Evolutionary conservation across 768 basidiomycete genomes (phyloP), one percentile per base, ranked within the genome.

Genomic region (Amanita muscaria): DNA sequence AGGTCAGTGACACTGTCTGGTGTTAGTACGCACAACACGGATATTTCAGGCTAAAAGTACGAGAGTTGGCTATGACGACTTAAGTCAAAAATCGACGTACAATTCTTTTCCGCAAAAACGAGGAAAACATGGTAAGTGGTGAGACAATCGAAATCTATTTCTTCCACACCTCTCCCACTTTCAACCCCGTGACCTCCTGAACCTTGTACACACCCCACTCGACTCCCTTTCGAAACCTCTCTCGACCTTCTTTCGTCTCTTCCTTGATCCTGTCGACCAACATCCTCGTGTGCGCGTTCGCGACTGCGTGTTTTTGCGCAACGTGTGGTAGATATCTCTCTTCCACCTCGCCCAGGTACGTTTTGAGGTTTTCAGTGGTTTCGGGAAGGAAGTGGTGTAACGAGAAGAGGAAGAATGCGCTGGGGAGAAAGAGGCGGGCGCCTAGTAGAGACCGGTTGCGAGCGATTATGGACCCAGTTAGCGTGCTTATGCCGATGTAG

Each of bases 401-500:
- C 22, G 92, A 80, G 48, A 76, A 58, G 46, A 83, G 43, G 52
- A 91, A 64, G 60, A 91, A 76, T 18, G 77, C 48, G 0, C 93
- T 86, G 0, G 94, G 94, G 11, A 92, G 72, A 35, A 84, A 49
- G 41, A 84, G 53, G 15, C 94, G 84, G 4, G 78, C 64, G n/a
- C n/a, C n/a, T 24, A 80, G 71, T 43, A 92, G 64, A 42, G 68
- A 58, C 50, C 92, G 80, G 52, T 83, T 85, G 33, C 92, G 83
- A 0, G 86, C 78, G 45, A 97, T 53, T 54, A 98, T 83, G 46
- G 91, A 91, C 1, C 87, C 89, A 3, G 87, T 84, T 38, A 98
- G 79, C 11, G 89, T 80, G 2, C 89, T 80, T 39, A 98, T 75
- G 39, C 90, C 88, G 36, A 88, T 83, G 67, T 94, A 97, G 43